Evolutionary conservation across 345 rosid species (phyloP).

Genomic region (Turnera subulata): DNA sequence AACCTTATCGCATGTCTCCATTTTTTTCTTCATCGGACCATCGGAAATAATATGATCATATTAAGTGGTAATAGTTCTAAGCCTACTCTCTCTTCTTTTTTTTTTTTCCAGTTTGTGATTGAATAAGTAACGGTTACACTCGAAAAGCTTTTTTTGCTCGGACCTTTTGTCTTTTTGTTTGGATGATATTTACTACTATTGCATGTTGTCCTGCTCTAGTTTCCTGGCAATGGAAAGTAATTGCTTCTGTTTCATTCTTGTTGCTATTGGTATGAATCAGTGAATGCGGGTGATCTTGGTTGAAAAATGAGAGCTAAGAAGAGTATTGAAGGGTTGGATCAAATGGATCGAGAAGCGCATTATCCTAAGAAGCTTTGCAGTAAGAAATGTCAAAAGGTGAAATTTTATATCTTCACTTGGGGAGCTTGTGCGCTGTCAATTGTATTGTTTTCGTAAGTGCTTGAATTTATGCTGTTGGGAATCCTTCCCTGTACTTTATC

Average conservation of each 20-base stretch:
- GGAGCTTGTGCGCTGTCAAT: not conserved
- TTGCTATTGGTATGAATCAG: not conserved
- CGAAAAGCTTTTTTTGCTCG: no score
- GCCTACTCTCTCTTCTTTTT: not conserved
- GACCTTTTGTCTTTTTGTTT: no score
- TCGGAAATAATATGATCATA: no score
- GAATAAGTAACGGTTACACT: not conserved
- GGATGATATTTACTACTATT: not conserved
- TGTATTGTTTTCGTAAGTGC: not conserved
- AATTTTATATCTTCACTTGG: slow-evolving; percentile 4
- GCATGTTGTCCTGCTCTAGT: not conserved
- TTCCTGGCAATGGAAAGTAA: not conserved
- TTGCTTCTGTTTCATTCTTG: slow-evolving; percentile 1
- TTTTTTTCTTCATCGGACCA: no score
- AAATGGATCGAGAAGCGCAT: slow-evolving; percentile 28
- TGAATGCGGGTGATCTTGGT: slow-evolving; percentile 1
- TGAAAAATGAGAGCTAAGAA: slow-evolving; percentile 8
- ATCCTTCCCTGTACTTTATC: not conserved
- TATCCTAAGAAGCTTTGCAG: slow-evolving; percentile 26
- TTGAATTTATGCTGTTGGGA: not conserved
- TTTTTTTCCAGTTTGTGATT: not conserved
- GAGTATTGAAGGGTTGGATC: slow-evolving; percentile 26
- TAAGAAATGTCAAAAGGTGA: slow-evolving; percentile 39
- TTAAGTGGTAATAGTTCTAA: no score
- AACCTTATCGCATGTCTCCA: no score